Evolutionary conservation across 164 flowering plant species (phyloP), one percentile per base, ranked within the genome.

Genomic region (Nymphaea thermarum): DNA sequence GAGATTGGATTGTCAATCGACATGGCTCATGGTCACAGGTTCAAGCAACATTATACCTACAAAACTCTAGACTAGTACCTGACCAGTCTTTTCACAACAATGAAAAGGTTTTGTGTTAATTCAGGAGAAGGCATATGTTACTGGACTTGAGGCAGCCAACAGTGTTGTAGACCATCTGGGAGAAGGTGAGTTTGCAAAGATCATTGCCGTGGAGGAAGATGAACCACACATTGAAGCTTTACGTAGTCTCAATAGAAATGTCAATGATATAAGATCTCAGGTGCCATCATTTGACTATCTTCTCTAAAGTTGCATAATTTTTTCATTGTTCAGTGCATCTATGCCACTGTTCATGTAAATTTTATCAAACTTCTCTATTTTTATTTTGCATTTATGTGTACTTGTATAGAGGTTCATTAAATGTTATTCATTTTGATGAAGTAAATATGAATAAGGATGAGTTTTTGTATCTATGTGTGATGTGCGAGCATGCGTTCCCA

Each of bases 11-110:
- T 67, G 71, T 77, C 71, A 85, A 42, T 71, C 77, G 87, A 6
- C 92, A 87, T 68, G 92, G 92, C 65, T 85, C 92, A 64, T 87
- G 89, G 85, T 75, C 80, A 74, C 87, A 85, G 84, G 87, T 87
- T 62, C 36, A 51, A 15, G 14, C 57, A 51, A 51, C 7, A 51
- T 8, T 10, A 8, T 15, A 51, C 55, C 12, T 47, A 25, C 36
- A 25, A 25, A 25, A 25, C 36, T 25, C 36, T 25, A 25, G 36
- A 25, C 36, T 25, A 25, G 36, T 25, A 25, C 36, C 1, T 25
- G 36, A 25, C 36, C 0, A 25, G 36, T 25, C 36, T 1, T 25
- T 25, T 25, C 36, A 25, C 42, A 60, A 12, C 43, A 41, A 17
- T 3, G 3, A 18, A 8, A 42, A 16, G 59, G 17, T 64, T 53